Evolutionary conservation across 2,329 filamentous ascomycete genomes (phyloP), one percentile per base, ranked within the genome.

Genomic region (Ophiocordyceps camponoti-floridani): DNA sequence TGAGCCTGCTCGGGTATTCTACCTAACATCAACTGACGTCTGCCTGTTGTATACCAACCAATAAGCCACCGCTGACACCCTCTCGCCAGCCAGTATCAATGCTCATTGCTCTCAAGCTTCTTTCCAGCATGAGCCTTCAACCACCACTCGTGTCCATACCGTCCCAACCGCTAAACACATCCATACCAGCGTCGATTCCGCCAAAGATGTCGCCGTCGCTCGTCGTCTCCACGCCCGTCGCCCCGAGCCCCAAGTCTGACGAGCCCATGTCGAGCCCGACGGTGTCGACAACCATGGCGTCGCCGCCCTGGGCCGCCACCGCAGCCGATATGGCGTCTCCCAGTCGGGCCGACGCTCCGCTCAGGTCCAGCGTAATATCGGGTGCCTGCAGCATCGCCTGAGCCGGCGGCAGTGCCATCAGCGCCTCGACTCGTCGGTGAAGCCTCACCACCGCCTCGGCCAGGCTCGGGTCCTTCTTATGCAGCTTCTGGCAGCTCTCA

Each of bases 401-500:
- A 4, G 60, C 53, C 44, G 61, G 60, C 19, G 62, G 60, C 52
- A 56, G 59, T 31, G 64, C 62, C 64, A 82, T 69, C 54, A 81
- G 78, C n/a, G 72, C 69, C 58, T 84, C 78, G 11, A 84, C 77
- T 2, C 70, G 67, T 26, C 78, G 67, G 55, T 80, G 66, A 8
- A 83, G 67, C 8, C 79, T 73, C 10, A 81, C 72, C 13, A 77
- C 62, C 9, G 71, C 70, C 57, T 83, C 79, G 1, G 77, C 77
- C 41, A 73, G 62, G 16, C 64, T 60, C 1, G 67, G 62, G 47
- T 82, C 77, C n/a, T 62, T 63, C 52, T 72, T 70, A 35, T 77
- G 70, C 0, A 76, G 62, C 47, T 63, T 65, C 47, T 69, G 69
- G 46, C 73, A 79, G 40, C 73, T 68, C 48, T 77, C 72, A 0